Evolutionary conservation across 2,329 filamentous ascomycete species (phyloP).

Genomic region (Onygena corvina): DNA sequence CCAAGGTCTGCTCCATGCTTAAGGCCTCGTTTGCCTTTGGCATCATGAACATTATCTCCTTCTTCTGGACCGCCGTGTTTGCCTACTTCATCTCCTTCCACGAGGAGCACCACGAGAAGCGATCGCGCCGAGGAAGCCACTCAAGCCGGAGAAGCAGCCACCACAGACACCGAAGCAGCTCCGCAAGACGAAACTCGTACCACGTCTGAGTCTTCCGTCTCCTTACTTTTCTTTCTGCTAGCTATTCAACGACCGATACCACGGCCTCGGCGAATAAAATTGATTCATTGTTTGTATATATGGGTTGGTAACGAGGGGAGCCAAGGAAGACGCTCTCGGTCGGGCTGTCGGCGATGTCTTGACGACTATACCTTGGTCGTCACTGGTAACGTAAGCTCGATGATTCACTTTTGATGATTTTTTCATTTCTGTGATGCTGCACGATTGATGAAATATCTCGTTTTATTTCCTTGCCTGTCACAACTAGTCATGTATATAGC

Average conservation of each 20-base stretch:
- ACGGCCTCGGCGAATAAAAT: background rate
- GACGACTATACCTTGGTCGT: background rate
- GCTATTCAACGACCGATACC: constrained; percentile 1
- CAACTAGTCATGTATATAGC: background rate
- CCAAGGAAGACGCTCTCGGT: background rate
- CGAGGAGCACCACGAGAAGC: constrained; percentile 31
- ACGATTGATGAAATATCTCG: background rate
- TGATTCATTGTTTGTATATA: background rate
- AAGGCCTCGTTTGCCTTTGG: constrained; percentile 81
- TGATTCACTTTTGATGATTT: background rate
- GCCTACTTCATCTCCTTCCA: constrained; percentile 41
- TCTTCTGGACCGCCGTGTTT: constrained; percentile 62
- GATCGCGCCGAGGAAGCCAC: constrained; percentile 21
- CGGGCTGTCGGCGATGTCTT: background rate
- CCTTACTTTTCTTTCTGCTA: background rate
- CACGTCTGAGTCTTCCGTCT: background rate
- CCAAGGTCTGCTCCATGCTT: constrained; percentile 81
- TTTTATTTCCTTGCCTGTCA: background rate
- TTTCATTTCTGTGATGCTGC: background rate
- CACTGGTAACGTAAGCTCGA: background rate
- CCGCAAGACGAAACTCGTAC: constrained; percentile 10
- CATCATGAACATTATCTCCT: constrained; percentile 77
- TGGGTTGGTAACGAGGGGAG: background rate
- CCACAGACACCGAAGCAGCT: constrained; percentile 14
- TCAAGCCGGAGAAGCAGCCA: constrained; percentile 17